These are phyloP conservation scores for Bathelium albidoporum DNA, from an alignment of 495 filamentous ascomycete genomes.

Conservation along the genomic window DNA sequence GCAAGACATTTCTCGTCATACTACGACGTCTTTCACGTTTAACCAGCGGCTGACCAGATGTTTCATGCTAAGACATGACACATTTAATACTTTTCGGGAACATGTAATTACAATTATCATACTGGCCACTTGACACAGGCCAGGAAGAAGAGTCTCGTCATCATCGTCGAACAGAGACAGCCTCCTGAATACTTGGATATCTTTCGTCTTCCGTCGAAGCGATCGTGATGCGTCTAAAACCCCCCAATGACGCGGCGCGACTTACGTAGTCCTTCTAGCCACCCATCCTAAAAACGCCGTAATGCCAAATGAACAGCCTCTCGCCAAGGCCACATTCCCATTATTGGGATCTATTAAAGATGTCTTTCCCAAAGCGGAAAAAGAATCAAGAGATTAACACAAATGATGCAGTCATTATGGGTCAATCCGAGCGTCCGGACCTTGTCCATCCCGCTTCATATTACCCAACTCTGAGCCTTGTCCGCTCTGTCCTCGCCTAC, in stretches of 20 bases:
- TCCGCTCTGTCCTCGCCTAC: conserved; percentile 25
- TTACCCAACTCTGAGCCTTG: conserved; percentile 25
- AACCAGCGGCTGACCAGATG: too few species aligned
- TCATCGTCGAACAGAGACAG: background rate
- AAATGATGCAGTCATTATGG: background rate
- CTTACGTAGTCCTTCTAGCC: background rate
- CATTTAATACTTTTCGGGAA: too few species aligned
- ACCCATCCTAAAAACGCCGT: background rate
- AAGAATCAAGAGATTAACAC: background rate
- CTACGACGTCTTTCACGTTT: too few species aligned
- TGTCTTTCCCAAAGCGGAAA: background rate
- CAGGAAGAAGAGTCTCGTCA: background rate
- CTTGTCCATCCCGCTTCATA: conserved; percentile 16
- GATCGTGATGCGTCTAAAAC: background rate
- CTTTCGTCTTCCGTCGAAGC: background rate
- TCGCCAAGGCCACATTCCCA: background rate
- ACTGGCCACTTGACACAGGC: background rate
- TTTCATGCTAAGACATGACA: too few species aligned
- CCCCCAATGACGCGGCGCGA: background rate
- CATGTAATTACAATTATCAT: conserved; percentile 1
- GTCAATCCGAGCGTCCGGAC: conserved; percentile 4
- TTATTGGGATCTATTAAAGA: background rate
- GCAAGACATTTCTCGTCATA: too few species aligned
- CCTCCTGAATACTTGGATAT: background rate
- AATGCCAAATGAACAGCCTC: background rate